Conservation (phyloP, 2,329 filamentous ascomycete species). For the Cercospora berteroae region DNA sequence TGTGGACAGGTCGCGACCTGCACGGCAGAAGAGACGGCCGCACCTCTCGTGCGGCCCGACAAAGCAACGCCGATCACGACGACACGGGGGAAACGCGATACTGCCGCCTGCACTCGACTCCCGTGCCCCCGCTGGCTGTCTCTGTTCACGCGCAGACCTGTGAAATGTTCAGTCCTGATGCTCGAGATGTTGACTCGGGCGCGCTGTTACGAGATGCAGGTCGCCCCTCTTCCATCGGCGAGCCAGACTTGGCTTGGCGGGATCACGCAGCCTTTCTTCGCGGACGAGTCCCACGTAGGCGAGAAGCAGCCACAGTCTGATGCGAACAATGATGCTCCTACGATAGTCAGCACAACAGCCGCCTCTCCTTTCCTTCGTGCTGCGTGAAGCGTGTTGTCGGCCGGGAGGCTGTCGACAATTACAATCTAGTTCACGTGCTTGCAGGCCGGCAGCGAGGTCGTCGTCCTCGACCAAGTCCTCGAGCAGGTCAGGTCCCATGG, state of each 20-base stretch:
- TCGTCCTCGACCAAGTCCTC: conserved; percentile 2
- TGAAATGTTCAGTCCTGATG: not conserved
- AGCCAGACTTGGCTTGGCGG: not conserved
- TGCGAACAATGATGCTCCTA: not conserved
- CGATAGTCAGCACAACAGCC: not conserved
- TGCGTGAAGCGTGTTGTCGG: not conserved
- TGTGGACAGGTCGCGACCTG: not conserved
- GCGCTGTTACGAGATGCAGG: not conserved
- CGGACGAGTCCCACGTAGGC: not conserved
- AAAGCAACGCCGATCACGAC: conserved; percentile 4
- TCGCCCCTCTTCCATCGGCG: not conserved
- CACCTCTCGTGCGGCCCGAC: conserved; percentile 7
- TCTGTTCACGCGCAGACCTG: not conserved
- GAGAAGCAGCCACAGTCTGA: not conserved
- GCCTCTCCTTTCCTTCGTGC: not conserved
- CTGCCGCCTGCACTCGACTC: not conserved
- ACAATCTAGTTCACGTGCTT: not conserved
- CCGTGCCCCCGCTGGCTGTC: not conserved
- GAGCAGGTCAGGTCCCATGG: not conserved
- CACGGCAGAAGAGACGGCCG: not conserved
- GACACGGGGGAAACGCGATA: conserved; percentile 4
- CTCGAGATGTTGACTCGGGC: not conserved
- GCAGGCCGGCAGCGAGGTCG: not conserved
- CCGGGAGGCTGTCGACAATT: not conserved
- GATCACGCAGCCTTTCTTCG: not conserved